Evolutionary conservation across 2,329 filamentous ascomycete species (phyloP), one percentile per base, ranked within the genome.

Genomic region (Ophiostoma novo-ulmi): DNA sequence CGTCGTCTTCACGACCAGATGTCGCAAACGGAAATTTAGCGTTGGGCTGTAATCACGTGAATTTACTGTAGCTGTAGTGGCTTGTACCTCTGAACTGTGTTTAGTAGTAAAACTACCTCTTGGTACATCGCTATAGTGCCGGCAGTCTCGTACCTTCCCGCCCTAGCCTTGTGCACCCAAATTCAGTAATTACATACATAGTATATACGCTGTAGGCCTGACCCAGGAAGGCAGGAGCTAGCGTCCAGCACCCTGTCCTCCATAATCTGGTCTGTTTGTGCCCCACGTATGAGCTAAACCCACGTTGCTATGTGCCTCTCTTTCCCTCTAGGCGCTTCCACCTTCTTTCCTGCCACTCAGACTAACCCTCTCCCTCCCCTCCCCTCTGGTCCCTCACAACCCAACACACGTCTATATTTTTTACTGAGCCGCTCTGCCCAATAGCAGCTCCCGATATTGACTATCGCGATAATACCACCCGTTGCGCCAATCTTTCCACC

Each of bases 211-310:
- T 48, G 44, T 48, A 48, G 8, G 14, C 14, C 14, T 48, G 44
- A 17, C n/a, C 10, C 52, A 26, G 11, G n/a, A 7, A 58, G 52
- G n/a, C 17, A 26, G 8, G 52, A 58, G 52, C 52, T 58, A 48
- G 52, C 39, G 14, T 22, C 52, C 52, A 58, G 52, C 22, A 26
- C n/a, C n/a, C 22, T 31, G 52, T 48, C 44, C 17, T 48, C 17
- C 44, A 17, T 58, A 58, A 48, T 31, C 22, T 52, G 38, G 35
- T 26, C 20, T 20, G 11, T 66, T 26, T 69, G 36, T 17, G 70
- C 73, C 73, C 73, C 73, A 74, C 73, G 73, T 74, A 73, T 64
- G 35, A 39, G 44, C 48, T 68, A 64, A 48, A 63, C 31, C 67
- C 69, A 26, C 69, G 69, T 63, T 66, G 38, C 35, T 63, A 41